Evolutionary conservation across 495 filamentous ascomycete genomes (phyloP).

Genomic region (Cladorrhinum samala): DNA sequence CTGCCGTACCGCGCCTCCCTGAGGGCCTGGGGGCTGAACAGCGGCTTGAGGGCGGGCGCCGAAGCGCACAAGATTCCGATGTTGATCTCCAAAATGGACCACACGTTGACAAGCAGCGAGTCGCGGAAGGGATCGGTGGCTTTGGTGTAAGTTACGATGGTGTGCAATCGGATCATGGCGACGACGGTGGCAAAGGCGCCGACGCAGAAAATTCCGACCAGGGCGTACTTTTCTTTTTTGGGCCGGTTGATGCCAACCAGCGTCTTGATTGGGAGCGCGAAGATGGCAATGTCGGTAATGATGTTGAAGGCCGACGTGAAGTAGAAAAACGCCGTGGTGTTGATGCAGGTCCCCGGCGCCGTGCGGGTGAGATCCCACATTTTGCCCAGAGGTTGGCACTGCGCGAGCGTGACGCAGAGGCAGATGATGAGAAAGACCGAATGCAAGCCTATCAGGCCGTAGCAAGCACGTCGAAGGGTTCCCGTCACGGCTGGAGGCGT

Average conservation of each 20-base stretch:
- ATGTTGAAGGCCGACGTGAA: conserved; percentile 48
- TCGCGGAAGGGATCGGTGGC: conserved; percentile 29
- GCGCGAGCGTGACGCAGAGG: conserved; percentile 33
- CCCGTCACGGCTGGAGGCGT: conserved; percentile 25
- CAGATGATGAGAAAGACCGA: conserved; percentile 32
- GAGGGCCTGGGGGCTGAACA: conserved; percentile 21
- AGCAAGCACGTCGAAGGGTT: conserved; percentile 27
- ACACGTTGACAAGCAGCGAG: conserved; percentile 30
- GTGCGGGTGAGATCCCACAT: conserved; percentile 40
- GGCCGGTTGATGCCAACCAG: conserved; percentile 40
- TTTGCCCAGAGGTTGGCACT: conserved; percentile 40
- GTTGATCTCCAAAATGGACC: conserved; percentile 48
- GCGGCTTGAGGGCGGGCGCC: conserved; percentile 40
- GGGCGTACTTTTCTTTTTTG: conserved; percentile 38
- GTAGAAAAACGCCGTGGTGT: conserved; percentile 46
- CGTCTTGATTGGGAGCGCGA: conserved; percentile 43
- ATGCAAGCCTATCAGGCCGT: conserved; percentile 33
- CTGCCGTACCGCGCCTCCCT: background rate
- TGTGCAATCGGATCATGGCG: conserved; percentile 42
- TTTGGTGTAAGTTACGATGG: conserved; percentile 29
- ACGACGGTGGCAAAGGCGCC: conserved; percentile 40
- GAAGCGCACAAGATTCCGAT: conserved; percentile 47
- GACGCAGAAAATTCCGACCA: conserved; percentile 44
- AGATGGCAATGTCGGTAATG: conserved; percentile 46
- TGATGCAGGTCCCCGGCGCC: conserved; percentile 37